Conservation (phyloP, 805 yeast genomes). For the Candida caryicola region DNA sequence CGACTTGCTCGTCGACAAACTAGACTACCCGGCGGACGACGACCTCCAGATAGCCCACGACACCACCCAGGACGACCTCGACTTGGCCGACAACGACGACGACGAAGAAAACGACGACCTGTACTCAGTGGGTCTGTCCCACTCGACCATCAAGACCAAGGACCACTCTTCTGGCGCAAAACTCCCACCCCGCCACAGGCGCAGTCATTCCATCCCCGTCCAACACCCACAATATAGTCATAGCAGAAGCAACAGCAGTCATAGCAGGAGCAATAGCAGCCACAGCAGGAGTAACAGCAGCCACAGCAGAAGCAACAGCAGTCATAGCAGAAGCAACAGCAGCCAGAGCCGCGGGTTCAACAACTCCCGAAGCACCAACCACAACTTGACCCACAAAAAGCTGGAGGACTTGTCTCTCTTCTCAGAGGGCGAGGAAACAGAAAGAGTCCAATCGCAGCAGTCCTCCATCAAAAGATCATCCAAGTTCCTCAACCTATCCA, state of each 20-base stretch:
- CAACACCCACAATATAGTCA: neutral
- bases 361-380: neutral
- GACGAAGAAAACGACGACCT: constrained; percentile 6
- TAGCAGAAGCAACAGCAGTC: neutral
- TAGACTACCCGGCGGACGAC: constrained; percentile 22
- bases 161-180: neutral
- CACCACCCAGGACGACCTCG: constrained; percentile 5
- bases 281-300: constrained; percentile 2
- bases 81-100: constrained; percentile 1
- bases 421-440: constrained; percentile 9
- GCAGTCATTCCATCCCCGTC: neutral
- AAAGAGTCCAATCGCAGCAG: constrained; percentile 14
- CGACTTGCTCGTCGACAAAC: constrained; percentile 19
- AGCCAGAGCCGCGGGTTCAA: neutral
- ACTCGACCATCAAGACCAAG: neutral
- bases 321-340: constrained; percentile 2
- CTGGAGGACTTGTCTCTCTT: constrained; percentile 3
- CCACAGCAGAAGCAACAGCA: neutral
- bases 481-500: constrained; percentile 40
- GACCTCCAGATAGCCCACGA: constrained; percentile 11
- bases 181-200: neutral
- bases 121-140: constrained; percentile 1
- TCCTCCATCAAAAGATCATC: constrained; percentile 40
- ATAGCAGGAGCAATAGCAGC: neutral
- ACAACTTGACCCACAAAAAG: constrained; percentile 4